A percentile compares a stretch with the other conserved stretches of the same genome.
Evolutionary conservation across 2,329 filamentous ascomycete species (phyloP).

Genomic region (Dactylellina leptospora): DNA sequence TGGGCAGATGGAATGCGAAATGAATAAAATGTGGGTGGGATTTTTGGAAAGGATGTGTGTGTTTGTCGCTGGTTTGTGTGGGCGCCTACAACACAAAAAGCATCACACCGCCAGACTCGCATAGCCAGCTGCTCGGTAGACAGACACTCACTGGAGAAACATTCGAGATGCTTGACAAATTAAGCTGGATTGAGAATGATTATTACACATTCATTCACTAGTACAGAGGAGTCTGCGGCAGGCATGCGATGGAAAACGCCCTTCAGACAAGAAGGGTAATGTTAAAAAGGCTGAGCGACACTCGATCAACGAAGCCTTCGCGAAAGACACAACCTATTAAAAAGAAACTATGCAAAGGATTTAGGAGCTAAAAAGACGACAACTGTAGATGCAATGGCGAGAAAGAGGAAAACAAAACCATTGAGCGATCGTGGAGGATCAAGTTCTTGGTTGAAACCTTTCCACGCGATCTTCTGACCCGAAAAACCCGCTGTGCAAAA

Average conservation of each 20-base stretch:
- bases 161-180: too few relatives aligned
- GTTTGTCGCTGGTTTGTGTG: conserved; percentile 29
- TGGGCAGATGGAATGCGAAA: conserved; percentile 17
- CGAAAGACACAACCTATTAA: conserved; percentile 7
- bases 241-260: conserved; percentile 1
- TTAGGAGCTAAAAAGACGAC: conserved; percentile 1
- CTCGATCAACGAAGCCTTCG: conserved; percentile 12
- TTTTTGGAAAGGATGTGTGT: conserved; percentile 26
- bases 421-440: conserved; percentile 3
- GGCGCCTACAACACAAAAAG: too few relatives aligned
- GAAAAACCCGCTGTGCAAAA: conserved; percentile 18
- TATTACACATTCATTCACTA: background rate
- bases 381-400: conserved; percentile 14
- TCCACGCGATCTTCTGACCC: too few relatives aligned
- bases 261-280: background rate
- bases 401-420: conserved; percentile 10
- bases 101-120: too few relatives aligned
- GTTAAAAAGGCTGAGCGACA: conserved; percentile 6
- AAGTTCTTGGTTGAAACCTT: background rate
- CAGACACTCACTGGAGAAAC: too few relatives aligned
- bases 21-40: conserved; percentile 20
- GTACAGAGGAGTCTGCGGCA: background rate
- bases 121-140: too few relatives aligned
- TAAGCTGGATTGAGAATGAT: background rate
- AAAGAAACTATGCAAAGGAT: conserved; percentile 10